Evolutionary conservation across 768 basidiomycete genomes (phyloP), one percentile per base, ranked within the genome.

Genomic region (Plicaturopsis crispa): DNA sequence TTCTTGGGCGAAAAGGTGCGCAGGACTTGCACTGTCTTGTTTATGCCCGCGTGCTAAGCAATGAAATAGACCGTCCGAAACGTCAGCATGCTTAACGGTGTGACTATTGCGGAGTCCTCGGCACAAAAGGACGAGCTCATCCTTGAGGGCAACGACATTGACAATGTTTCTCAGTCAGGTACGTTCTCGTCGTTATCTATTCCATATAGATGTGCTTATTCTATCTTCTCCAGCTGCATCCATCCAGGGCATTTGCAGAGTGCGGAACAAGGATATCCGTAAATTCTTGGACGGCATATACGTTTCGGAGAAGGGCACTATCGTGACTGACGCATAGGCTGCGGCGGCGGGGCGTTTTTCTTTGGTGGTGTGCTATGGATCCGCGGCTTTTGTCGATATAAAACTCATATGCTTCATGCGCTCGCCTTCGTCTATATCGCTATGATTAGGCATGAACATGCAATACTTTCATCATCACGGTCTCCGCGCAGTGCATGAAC

Each of bases 201-300:
- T n/a, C n/a, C n/a, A n/a, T 31, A 24, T 28, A 14, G 6, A 30
- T 14, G 31, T 4, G n/a, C n/a, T 35, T 51, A 33, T 45, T 45
- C 30, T 43, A 33, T 33, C 21, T 18, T 41, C 20, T 37, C 2
- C 45, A 83, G 91, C 96, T 44, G 96, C 96, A 33, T 88, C 88
- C 30, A 98, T 99, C 60, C 96, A 98, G 61, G 93, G 93, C 51
- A 73, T 84, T 45, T 96, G 91, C 72, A 80, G 84, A 51, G 96
- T 99, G 56, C 85, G 90, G 65, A 96, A 98, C 84, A 99, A 99
- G 74, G 94, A 94, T 74, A 97, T 98, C 67, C 90, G 94, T 55
- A 96, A 97, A 74, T 96, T 97, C 75, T 72, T 96, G 61, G 89
- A 93, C 59, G 86, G 89, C 61, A 78, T 92, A 67, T 91, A 91